phyloP scores from a whole-genome alignment of 2,329 filamentous ascomycete genomes.

The Didymella exigua region DNA sequence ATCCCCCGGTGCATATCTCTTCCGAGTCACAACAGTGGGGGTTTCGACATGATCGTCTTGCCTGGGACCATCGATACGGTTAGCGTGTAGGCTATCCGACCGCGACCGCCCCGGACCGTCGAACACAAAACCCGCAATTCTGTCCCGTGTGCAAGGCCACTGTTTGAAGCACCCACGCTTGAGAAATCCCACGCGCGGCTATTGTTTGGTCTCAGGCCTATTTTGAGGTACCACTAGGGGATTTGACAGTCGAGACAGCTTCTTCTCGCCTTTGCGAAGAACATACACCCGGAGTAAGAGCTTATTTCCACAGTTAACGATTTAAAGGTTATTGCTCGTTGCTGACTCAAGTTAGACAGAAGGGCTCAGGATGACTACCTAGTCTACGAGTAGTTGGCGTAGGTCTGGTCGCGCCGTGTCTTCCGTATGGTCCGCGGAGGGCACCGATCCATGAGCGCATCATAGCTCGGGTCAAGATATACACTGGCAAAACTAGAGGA shows the following conservation, averaged over 20 bases:
- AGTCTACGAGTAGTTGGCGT: conserved; percentile 9
- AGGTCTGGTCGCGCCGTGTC: neutral
- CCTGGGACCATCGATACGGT: conserved; percentile 3
- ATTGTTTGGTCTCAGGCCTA: conserved; percentile 21
- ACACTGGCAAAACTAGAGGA: neutral
- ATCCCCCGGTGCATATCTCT: neutral
- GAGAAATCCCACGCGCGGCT: conserved; percentile 6
- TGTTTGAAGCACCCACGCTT: conserved; percentile 7
- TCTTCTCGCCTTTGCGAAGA: conserved; percentile 3
- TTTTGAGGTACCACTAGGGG: conserved; percentile 1
- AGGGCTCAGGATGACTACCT: neutral
- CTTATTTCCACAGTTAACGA: neutral
- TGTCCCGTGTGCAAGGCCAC: conserved; percentile 7
- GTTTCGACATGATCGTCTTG: neutral
- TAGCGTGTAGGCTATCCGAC: conserved; percentile 14
- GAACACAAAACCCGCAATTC: conserved; percentile 4
- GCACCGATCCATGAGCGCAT: conserved; percentile 10
- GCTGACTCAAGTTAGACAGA: neutral
- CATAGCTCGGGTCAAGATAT: neutral
- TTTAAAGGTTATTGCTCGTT: neutral
- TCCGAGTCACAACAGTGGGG: conserved; percentile 1
- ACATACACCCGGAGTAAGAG: neutral
- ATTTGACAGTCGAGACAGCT: neutral
- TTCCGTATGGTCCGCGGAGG: conserved; percentile 3
- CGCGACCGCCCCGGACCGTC: conserved; percentile 17